These are phyloP conservation scores for Thyridium curvatum DNA, from an alignment of 2,329 filamentous ascomycete species.

Conservation along the genomic window DNA sequence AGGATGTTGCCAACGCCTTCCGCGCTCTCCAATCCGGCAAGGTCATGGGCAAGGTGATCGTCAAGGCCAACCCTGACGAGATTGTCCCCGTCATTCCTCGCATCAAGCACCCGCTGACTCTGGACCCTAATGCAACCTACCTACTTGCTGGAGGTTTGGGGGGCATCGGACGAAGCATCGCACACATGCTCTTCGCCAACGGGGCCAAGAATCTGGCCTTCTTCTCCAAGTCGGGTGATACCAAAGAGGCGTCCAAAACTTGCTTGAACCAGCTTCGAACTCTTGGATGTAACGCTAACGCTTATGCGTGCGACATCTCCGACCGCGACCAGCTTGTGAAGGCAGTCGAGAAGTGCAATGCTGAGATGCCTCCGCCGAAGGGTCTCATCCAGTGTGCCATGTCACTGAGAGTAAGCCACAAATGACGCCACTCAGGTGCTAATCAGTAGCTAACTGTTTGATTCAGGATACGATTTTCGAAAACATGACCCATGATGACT, in stretches of 20 bases:
- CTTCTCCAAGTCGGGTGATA: conserved; percentile 9
- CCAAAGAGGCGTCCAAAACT: too few relatives aligned
- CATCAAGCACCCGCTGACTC: too few relatives aligned
- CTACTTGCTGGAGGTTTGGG: conserved; percentile 29
- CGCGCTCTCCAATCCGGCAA: not conserved
- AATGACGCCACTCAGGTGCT: too few relatives aligned
- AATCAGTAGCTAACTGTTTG: conserved; percentile 13
- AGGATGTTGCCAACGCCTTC: not conserved
- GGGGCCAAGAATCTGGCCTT: conserved; percentile 22
- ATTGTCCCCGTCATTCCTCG: too few relatives aligned
- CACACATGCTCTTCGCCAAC: conserved; percentile 20
- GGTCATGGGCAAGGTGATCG: not conserved
- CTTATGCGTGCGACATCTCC: too few relatives aligned
- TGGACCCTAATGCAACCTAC: conserved; percentile 16
- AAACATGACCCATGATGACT: conserved; percentile 3
- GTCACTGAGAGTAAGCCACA: too few relatives aligned
- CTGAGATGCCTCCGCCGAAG: too few relatives aligned
- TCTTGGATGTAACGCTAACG: too few relatives aligned
- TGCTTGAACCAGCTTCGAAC: too few relatives aligned
- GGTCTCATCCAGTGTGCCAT: too few relatives aligned
- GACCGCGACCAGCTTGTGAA: too few relatives aligned
- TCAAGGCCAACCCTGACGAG: not conserved
- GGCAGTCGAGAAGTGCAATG: too few relatives aligned
- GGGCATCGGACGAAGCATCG: conserved; percentile 25
- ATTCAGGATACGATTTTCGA: conserved; percentile 10